Evolutionary conservation across 2,329 filamentous ascomycete genomes (phyloP).

Genomic region (Aureobasidium musti): DNA sequence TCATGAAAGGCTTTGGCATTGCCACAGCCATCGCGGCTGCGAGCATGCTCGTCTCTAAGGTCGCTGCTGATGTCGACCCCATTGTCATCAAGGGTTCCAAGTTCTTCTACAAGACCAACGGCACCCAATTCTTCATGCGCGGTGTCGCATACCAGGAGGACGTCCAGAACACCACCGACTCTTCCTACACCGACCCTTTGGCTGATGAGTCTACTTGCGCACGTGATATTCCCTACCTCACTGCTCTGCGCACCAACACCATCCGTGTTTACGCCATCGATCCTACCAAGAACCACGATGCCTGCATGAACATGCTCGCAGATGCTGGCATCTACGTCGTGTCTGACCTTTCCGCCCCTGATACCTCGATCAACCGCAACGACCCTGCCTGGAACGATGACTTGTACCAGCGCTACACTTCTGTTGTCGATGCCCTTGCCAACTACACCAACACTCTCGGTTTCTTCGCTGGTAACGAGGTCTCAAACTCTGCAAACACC

Average conservation of each 20-base stretch:
- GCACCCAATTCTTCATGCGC: constrained; percentile 80
- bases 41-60: constrained; percentile 54
- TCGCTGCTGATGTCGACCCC: constrained; percentile 60
- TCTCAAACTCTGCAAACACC: constrained; percentile 86
- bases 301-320: constrained; percentile 81
- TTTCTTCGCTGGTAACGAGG: constrained; percentile 99
- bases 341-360: constrained; percentile 82
- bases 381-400: constrained; percentile 74
- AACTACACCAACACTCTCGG: constrained; percentile 90
- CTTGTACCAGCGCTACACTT: constrained; percentile 78
- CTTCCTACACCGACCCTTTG: constrained; percentile 78
- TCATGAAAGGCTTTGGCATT: constrained; percentile 43
- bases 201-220: constrained; percentile 69
- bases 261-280: constrained; percentile 96
- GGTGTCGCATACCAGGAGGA: constrained; percentile 95
- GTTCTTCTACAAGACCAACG: constrained; percentile 86
- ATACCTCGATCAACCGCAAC: constrained; percentile 80
- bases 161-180: constrained; percentile 51
- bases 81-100: constrained; percentile 77
- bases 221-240: constrained; percentile 81
- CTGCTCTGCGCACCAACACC: constrained; percentile 80
- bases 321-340: constrained; percentile 93
- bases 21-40: constrained; percentile 53
- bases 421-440: constrained; percentile 76
- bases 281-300: constrained; percentile 72